These are phyloP conservation scores for Eucalyptus caleyi DNA, from an alignment of 345 rosid species.

Conservation along the genomic window DNA sequence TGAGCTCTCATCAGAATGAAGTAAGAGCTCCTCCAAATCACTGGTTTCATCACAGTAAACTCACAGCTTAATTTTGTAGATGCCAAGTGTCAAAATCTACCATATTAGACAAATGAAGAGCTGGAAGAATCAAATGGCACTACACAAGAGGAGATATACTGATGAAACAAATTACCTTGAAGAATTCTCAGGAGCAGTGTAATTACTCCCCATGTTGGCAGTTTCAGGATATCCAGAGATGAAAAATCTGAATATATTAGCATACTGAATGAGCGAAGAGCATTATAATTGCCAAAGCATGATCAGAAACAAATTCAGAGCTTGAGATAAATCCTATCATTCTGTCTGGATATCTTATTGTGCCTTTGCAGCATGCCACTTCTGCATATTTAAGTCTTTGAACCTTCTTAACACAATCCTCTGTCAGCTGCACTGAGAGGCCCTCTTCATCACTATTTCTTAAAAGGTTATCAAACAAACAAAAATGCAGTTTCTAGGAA, in stretches of 20 bases:
- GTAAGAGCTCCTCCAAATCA: background rate
- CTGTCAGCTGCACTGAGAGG: conserved; percentile 54
- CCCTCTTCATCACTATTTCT: background rate
- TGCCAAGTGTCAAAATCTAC: background rate
- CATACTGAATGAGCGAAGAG: conserved; percentile 44
- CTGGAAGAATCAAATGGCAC: background rate
- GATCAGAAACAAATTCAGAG: conserved; percentile 43
- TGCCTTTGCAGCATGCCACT: conserved; percentile 78
- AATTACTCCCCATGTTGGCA: conserved; percentile 5
- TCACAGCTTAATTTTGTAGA: conserved; percentile 1
- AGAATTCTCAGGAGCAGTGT: background rate
- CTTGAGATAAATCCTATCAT: conserved; percentile 41
- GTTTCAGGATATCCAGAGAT: conserved; percentile 14
- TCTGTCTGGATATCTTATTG: conserved; percentile 39
- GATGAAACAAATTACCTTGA: conserved; percentile 19
- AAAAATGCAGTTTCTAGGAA: background rate
- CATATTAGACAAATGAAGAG: background rate
- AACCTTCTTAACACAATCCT: conserved; percentile 53
- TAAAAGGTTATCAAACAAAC: background rate
- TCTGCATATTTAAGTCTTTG: conserved; percentile 58
- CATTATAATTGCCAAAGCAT: conserved; percentile 42
- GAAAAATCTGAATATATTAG: conserved; percentile 57
- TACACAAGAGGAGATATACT: background rate
- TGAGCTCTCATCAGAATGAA: background rate
- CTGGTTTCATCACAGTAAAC: background rate